Evolutionary conservation across 768 basidiomycete genomes (phyloP).

Genomic region (Boletus edulis): DNA sequence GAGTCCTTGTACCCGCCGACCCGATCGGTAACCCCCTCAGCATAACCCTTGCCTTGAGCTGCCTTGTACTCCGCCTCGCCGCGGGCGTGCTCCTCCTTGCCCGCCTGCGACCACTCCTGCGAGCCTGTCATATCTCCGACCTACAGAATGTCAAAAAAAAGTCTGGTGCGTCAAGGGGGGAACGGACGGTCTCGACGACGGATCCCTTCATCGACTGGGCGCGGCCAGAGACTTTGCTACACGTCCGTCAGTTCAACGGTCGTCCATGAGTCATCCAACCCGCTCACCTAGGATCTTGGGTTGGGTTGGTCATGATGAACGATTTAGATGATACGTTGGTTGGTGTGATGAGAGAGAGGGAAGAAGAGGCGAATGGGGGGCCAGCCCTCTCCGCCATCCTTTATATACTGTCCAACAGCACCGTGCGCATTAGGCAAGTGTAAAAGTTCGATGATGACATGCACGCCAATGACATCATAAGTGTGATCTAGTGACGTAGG

Average conservation of each 20-base stretch:
- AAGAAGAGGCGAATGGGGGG: conserved; percentile 5
- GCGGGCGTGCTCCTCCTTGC: conserved; percentile 48
- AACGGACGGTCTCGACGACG: conserved; percentile 31
- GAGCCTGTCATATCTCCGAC: conserved; percentile 45
- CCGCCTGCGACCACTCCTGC: conserved; percentile 41
- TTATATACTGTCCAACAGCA: conserved; percentile 26
- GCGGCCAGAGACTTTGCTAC: conserved; percentile 35
- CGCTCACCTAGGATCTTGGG: conserved; percentile 29
- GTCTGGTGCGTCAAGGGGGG: not conserved
- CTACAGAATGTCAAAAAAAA: conserved; percentile 1
- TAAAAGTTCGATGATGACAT: conserved; percentile 23
- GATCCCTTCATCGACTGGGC: conserved; percentile 39
- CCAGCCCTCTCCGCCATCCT: not conserved
- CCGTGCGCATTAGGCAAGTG: conserved; percentile 31
- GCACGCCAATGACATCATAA: conserved; percentile 29
- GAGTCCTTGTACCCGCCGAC: conserved; percentile 50
- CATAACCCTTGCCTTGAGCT: conserved; percentile 50
- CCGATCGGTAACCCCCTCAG: conserved; percentile 45
- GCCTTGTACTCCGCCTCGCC: conserved; percentile 48
- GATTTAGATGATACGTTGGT: not conserved
- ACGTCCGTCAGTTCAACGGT: not conserved
- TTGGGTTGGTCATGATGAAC: conserved; percentile 7
- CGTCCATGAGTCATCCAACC: not conserved
- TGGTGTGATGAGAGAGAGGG: not conserved
- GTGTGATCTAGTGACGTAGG: conserved; percentile 21